Base-by-base conservation (phyloP, 192 early-diverging fungal genomes). In the Globomyces pollinis-pini region DNA sequence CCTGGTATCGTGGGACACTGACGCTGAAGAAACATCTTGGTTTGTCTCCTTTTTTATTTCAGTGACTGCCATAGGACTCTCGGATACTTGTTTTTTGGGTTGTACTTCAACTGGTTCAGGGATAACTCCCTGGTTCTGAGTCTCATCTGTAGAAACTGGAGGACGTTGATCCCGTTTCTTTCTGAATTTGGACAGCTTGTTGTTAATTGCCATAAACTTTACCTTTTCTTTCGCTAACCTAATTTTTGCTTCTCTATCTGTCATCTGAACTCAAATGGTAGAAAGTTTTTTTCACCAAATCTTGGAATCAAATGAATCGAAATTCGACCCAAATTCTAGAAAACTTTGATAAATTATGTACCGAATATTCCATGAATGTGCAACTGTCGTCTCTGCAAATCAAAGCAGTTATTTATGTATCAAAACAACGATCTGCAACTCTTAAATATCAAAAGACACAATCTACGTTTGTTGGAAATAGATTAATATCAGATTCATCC, bases 241-340 rank as follows among this genome's bases (percentile, higher is more conserved):
- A 5, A 47, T 11, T 24, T 47, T 47, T 47, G 44, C 44, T 47
- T 47, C 44, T 26, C 44, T 47, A 24, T 47, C 44, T 15, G 44
- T 47, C 44, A 47, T 47, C 28, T 26, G 44, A 47, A n/a, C n/a
- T n/a, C n/a, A n/a, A n/a, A n/a, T n/a, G n/a, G n/a, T n/a, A n/a
- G n/a, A n/a, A n/a, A n/a, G n/a, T n/a, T n/a, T n/a, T n/a, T n/a
- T n/a, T n/a, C n/a, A n/a, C n/a, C n/a, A n/a, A n/a, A n/a, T n/a
- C n/a, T n/a, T n/a, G n/a, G n/a, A n/a, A n/a, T n/a, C n/a, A n/a
- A n/a, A n/a, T n/a, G n/a, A n/a, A n/a, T n/a, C n/a, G n/a, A n/a
- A n/a, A n/a, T n/a, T 5, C 41, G 18, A 42, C 41, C 3, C 41
- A 5, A 42, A 5, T 16, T 42, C n/a, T 42, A 18, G 41, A 42